phyloP scores from a whole-genome alignment of 495 filamentous ascomycete genomes.

The Chaetomidium leptoderma region DNA sequence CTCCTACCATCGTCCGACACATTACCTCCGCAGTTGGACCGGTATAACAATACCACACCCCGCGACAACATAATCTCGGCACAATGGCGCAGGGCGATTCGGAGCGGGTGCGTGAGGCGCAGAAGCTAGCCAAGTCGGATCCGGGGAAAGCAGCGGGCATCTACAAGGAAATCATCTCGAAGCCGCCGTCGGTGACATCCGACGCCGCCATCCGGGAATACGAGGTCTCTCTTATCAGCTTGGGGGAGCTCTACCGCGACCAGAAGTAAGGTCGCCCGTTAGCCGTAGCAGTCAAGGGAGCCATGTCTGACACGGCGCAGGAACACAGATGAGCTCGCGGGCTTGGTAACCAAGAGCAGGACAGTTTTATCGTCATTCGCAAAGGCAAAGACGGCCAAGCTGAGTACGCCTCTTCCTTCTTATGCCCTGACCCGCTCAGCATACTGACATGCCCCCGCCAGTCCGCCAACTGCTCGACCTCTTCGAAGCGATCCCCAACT shows the following conservation, averaged over 20 bases:
- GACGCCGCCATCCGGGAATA: conserved; percentile 85
- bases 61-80: conserved; percentile 7
- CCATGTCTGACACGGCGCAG: conserved; percentile 32
- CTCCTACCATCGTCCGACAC: background rate
- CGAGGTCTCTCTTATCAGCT: conserved; percentile 72
- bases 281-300: conserved; percentile 43
- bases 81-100: conserved; percentile 48
- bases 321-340: conserved; percentile 81
- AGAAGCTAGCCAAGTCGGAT: conserved; percentile 73
- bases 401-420: conserved; percentile 61
- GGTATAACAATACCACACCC: background rate
- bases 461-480: conserved; percentile 96
- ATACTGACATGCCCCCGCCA: conserved; percentile 35
- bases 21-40: background rate
- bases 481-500: conserved; percentile 88
- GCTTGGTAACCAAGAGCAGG: conserved; percentile 84
- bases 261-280: conserved; percentile 54
- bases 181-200: conserved; percentile 69
- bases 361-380: conserved; percentile 91
- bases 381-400: conserved; percentile 97
- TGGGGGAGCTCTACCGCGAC: conserved; percentile 91
- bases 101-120: conserved; percentile 62
- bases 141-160: conserved; percentile 72
- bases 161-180: conserved; percentile 84
- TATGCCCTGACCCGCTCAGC: background rate